These are phyloP conservation scores for Lentinus brumalis DNA, from an alignment of 768 basidiomycete species.

Conservation along the genomic window DNA sequence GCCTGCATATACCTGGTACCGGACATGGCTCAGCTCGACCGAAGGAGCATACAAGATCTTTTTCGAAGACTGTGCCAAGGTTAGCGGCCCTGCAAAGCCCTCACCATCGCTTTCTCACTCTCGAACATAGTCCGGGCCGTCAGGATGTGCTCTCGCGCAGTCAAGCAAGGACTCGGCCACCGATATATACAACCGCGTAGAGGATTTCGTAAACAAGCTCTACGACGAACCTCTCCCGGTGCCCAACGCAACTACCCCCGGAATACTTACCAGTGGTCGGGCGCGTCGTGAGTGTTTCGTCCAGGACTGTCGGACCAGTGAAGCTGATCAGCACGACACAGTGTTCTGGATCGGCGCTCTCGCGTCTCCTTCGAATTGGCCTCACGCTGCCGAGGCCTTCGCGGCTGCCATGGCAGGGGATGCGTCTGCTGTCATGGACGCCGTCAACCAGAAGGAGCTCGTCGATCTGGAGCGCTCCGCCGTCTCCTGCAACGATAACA, in stretches of 20 bases:
- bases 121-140: conserved; percentile 29
- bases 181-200: conserved; percentile 25
- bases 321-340: background rate
- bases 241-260: conserved; percentile 25
- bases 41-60: conserved; percentile 31
- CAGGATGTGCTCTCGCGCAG: conserved; percentile 29
- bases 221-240: conserved; percentile 32
- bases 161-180: conserved; percentile 15
- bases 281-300: conserved; percentile 22
- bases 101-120: background rate
- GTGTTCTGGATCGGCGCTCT: conserved; percentile 20
- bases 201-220: conserved; percentile 24
- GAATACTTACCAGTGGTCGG: conserved; percentile 30
- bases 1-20: conserved; percentile 24
- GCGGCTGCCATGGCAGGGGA: conserved; percentile 29
- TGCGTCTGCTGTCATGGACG: conserved; percentile 26
- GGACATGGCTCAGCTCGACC: conserved; percentile 26
- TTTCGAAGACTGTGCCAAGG: conserved; percentile 30
- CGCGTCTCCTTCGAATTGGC: conserved; percentile 28
- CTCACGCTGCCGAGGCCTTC: conserved; percentile 17
- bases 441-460: conserved; percentile 13
- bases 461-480: conserved; percentile 29
- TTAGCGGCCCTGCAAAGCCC: background rate
- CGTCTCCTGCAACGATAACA: conserved; percentile 34
- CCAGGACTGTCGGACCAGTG: too few species aligned